phyloP scores from a whole-genome alignment of 192 early-diverging fungal species.

The Backusella circina region DNA sequence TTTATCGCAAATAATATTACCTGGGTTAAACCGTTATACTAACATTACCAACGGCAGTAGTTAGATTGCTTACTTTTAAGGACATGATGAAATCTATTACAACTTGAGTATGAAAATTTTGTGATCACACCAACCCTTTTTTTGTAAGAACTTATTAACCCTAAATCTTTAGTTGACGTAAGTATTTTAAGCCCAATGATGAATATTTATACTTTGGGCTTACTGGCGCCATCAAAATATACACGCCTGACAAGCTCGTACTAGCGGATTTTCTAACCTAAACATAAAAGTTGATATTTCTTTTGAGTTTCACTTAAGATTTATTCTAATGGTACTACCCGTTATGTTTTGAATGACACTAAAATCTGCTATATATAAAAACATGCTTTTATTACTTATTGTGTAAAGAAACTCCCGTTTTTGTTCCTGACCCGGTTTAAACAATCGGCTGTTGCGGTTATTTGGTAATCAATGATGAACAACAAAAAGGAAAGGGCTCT shows the following conservation, averaged over 20 bases:
- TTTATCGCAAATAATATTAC: background rate
- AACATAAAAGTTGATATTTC: background rate
- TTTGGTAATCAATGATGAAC: background rate
- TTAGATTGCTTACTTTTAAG: background rate
- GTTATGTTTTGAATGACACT: conserved; percentile 94
- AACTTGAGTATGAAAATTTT: background rate
- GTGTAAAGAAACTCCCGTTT: conserved; percentile 58
- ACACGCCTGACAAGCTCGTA: background rate
- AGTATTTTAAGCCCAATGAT: conserved; percentile 22
- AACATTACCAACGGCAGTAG: background rate
- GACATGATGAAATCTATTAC: background rate
- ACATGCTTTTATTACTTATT: conserved; percentile 13
- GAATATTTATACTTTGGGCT: conserved; percentile 90
- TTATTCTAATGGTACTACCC: conserved; percentile 88
- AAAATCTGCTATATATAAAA: conserved; percentile 93
- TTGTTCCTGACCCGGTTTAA: conserved; percentile 91
- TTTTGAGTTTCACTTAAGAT: background rate
- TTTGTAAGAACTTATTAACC: background rate
- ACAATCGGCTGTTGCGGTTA: conserved; percentile 87
- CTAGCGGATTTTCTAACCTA: background rate
- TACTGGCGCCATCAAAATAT: conserved; percentile 86
- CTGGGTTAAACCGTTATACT: background rate
- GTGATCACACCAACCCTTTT: background rate
- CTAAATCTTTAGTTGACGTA: background rate
- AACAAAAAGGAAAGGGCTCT: background rate